These are phyloP conservation scores for Heterobasidion parviporum DNA, from an alignment of 1,284 basidiomycete genomes.

Conservation along the genomic window DNA sequence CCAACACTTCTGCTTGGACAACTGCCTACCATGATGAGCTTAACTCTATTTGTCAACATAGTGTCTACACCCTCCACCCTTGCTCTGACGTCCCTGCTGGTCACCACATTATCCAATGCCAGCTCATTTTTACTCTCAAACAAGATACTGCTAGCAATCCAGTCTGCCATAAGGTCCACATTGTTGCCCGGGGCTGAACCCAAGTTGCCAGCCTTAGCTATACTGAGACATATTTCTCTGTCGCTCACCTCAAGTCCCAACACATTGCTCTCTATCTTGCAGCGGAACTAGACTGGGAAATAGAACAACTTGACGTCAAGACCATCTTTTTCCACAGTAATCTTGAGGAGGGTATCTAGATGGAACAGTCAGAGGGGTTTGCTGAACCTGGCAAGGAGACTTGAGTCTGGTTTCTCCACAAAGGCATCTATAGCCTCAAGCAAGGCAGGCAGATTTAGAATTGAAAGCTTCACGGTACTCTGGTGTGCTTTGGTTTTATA, in stretches of 20 bases:
- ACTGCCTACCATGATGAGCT: background rate
- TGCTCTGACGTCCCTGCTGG: background rate
- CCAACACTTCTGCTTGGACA: background rate
- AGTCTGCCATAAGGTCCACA: background rate
- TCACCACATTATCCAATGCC: background rate
- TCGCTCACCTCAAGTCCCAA: conserved; percentile 19
- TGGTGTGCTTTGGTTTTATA: background rate
- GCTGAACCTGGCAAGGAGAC: background rate
- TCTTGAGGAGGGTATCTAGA: conserved; percentile 13
- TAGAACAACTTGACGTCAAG: conserved; percentile 21
- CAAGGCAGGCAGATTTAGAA: conserved; percentile 10
- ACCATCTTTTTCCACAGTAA: conserved; percentile 17
- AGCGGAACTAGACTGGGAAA: conserved; percentile 14
- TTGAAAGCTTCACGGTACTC: background rate
- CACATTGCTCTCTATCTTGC: conserved; percentile 17
- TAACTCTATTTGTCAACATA: background rate
- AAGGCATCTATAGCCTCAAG: conserved; percentile 13
- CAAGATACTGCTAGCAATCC: background rate
- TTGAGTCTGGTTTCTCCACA: conserved; percentile 5
- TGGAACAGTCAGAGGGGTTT: conserved; percentile 13
- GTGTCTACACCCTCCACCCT: background rate
- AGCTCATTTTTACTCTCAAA: background rate
- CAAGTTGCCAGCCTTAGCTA: conserved; percentile 24
- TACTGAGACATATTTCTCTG: conserved; percentile 11
- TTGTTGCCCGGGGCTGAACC: conserved; percentile 3